A percentile compares a stretch with the other conserved stretches of the same genome.
These are phyloP conservation scores for Mycotypha africana DNA, from an alignment of 371 early-diverging fungal species.

Conservation along the genomic window DNA sequence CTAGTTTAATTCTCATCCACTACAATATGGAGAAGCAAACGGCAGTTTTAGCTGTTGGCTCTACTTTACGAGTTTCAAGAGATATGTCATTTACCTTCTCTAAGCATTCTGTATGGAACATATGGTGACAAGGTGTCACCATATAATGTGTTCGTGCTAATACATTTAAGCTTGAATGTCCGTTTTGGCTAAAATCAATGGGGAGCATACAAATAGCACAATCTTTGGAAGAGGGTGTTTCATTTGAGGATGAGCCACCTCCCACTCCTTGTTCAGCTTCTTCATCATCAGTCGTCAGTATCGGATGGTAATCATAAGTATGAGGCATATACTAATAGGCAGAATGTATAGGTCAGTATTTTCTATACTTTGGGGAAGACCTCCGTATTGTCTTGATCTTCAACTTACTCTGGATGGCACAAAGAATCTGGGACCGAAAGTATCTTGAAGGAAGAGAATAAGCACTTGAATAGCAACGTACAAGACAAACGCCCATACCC, in stretches of 20 bases:
- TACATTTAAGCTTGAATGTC: constrained; percentile 40
- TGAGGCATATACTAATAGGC: constrained; percentile 59
- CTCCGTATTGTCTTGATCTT: too few relatives aligned
- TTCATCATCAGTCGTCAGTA: constrained; percentile 52
- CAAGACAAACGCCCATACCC: constrained; percentile 46
- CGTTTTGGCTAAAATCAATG: constrained; percentile 41
- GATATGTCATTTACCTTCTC: constrained; percentile 38
- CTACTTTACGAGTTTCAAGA: background rate
- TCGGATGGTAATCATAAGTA: constrained; percentile 67
- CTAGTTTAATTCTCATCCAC: constrained; percentile 85
- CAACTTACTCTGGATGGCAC: constrained; percentile 57
- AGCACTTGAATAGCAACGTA: constrained; percentile 59
- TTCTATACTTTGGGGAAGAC: background rate
- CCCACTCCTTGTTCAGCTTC: constrained; percentile 1
- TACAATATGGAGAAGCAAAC: too few relatives aligned
- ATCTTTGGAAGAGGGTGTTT: constrained; percentile 24
- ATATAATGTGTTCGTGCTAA: constrained; percentile 61
- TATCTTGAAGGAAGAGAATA: constrained; percentile 65
- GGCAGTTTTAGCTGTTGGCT: too few relatives aligned
- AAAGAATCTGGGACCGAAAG: constrained; percentile 69
- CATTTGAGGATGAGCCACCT: too few relatives aligned
- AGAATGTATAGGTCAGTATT: background rate
- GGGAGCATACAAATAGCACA: constrained; percentile 79
- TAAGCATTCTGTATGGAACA: constrained; percentile 79
- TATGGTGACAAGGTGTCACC: constrained; percentile 80